Conservation (phyloP, 208 protist genomes). For the Crithidia brevicula region DNA sequence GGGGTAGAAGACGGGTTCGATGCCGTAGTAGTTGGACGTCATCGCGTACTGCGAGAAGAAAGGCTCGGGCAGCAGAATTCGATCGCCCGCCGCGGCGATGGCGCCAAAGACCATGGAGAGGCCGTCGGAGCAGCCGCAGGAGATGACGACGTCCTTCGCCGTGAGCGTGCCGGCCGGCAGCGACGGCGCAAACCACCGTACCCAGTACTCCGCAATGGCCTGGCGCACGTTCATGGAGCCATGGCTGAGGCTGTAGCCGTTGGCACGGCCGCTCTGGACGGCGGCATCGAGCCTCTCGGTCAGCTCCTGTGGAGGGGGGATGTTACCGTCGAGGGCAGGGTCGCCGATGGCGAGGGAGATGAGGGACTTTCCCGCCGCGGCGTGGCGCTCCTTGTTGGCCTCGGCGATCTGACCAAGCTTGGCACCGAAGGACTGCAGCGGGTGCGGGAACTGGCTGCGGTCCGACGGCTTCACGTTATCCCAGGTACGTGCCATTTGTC, state of each 20-base stretch:
- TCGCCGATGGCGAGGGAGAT: conserved; percentile 72
- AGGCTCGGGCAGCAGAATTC: conserved; percentile 92
- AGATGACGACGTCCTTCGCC: conserved; percentile 75
- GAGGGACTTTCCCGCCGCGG: conserved; percentile 35
- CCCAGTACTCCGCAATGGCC: conserved; percentile 65
- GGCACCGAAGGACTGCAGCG: conserved; percentile 30
- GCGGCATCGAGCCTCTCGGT: conserved; percentile 51
- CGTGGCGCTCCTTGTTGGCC: conserved; percentile 24
- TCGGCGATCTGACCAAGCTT: conserved; percentile 25
- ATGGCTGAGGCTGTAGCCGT: conserved; percentile 74
- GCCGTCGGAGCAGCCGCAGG: conserved; percentile 87
- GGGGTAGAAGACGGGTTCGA: conserved; percentile 82
- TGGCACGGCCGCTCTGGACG: conserved; percentile 38
- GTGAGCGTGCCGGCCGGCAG: conserved; percentile 19
- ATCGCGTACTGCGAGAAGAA: conserved; percentile 95
- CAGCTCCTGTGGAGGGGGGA: conserved; percentile 42
- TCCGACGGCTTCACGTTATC: conserved; percentile 77
- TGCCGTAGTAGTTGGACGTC: conserved; percentile 67
- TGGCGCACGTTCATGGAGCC: conserved; percentile 59
- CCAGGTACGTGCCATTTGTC: conserved; percentile 52
- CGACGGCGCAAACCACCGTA: conserved; percentile 34
- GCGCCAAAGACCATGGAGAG: conserved; percentile 85
- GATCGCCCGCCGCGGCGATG: conserved; percentile 78
- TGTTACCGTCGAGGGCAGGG: conserved; percentile 77
- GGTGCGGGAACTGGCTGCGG: conserved; percentile 32